Evolutionary conservation across 1,284 basidiomycete genomes (phyloP), one percentile per base, ranked within the genome.

Genomic region (Sporisorium graminicola): DNA sequence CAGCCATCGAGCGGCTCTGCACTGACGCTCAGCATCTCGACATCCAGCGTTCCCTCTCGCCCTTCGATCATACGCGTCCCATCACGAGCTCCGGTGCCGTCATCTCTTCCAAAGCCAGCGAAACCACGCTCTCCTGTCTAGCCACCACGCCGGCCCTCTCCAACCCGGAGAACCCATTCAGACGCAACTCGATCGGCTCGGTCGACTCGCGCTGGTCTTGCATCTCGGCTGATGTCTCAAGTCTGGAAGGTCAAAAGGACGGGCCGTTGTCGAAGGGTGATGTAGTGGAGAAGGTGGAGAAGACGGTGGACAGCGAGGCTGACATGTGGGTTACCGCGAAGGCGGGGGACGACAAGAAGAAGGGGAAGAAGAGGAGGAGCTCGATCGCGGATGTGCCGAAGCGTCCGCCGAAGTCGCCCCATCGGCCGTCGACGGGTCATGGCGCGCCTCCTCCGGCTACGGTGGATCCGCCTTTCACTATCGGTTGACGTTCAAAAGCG

Each of bases 301-400:
- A 55, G 56, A 69, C 60, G 16, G 55, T 60, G 3, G 66, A 69
- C n/a, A 69, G 66, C 57, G 60, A 69, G 51, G 60, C 55, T 16
- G 60, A 54, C 9, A 69, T 69, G 66, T 69, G 66, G 66, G 26
- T 63, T 6, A 63, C 37, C 46, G 14, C n/a, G 37, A 9, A 37
- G 35, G 58, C 54, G 26, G 47, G 24, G 14, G n/a, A n/a, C 3
- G 26, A 16, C n/a, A 8, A 20, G 16, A 29, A 13, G 24, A 40
- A 50, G 52, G 10, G 33, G 31, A 7, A 10, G 49, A 43, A 31
- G 29, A 59, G 56, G 51, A 16, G 59, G 9, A 57, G 58, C 24
- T 50, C 54, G 29, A 54, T 29, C 10, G 50, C 33, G 18, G 31
- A 24, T 12, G 29, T 18, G 22, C 71, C 65, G 1, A 44, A 54